These are phyloP conservation scores for Ceratobasidium papillatum DNA, from an alignment of 1,284 basidiomycete species.

Conservation along the genomic window DNA sequence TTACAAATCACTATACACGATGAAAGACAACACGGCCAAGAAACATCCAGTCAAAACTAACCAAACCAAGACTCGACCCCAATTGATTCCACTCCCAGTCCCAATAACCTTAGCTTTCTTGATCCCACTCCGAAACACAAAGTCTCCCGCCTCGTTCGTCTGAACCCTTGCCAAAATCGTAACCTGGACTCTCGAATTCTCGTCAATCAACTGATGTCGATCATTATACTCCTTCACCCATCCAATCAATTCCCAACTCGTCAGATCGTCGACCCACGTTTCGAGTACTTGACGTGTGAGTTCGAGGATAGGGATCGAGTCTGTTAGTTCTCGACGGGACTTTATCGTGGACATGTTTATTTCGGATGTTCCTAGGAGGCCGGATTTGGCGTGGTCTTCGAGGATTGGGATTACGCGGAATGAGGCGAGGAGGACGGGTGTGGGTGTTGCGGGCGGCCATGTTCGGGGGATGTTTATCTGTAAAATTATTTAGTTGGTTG, in stretches of 20 bases:
- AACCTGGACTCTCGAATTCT: background rate
- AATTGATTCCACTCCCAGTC: background rate
- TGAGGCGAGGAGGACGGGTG: background rate
- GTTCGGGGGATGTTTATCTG: background rate
- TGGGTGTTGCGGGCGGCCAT: background rate
- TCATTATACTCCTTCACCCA: conserved; percentile 18
- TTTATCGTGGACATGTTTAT: background rate
- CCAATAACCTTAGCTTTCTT: background rate
- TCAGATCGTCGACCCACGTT: background rate
- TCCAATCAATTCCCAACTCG: conserved; percentile 10
- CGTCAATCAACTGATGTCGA: background rate
- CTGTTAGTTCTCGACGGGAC: background rate
- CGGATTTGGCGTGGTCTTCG: background rate
- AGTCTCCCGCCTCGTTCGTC: background rate
- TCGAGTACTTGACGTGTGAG: conserved; percentile 6
- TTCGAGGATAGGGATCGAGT: conserved; percentile 5
- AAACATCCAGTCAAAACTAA: background rate
- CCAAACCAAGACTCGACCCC: background rate
- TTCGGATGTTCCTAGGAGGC: background rate
- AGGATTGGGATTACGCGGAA: background rate
- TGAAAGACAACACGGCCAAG: background rate
- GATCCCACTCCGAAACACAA: background rate
- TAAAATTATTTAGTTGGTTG: background rate
- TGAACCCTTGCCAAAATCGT: background rate
- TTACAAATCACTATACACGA: background rate